Conservation (phyloP, 2,329 filamentous ascomycete species). For the Beauveria asiatica region DNA sequence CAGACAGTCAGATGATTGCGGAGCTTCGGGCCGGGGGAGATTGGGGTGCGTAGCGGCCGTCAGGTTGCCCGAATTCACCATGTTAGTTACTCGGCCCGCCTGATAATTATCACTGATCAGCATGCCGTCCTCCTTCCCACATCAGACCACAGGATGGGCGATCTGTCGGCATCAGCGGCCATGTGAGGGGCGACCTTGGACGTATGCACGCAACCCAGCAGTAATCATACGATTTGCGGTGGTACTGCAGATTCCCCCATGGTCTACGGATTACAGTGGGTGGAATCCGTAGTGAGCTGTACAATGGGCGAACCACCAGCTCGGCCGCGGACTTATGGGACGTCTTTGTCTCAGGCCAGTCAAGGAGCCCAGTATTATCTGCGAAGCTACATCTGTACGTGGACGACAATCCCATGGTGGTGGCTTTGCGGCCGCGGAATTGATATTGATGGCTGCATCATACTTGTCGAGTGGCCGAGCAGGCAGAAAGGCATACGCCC, state of each 20-base stretch:
- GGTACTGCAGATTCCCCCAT: not conserved
- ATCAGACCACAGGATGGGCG: not conserved
- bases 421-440: too few species aligned
- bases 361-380: not conserved
- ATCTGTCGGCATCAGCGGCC: slow-evolving; percentile 2
- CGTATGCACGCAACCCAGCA: not conserved
- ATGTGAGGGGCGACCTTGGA: not conserved
- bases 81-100: not conserved
- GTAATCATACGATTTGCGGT: not conserved
- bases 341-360: too few species aligned
- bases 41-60: not conserved
- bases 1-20: not conserved
- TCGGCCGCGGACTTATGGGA: too few species aligned
- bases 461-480: too few species aligned
- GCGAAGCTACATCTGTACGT: not conserved
- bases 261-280: too few species aligned
- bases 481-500: not conserved
- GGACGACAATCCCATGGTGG: too few species aligned
- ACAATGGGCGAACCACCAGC: not conserved
- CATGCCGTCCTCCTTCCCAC: not conserved
- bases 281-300: too few species aligned
- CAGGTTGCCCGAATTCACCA: not conserved
- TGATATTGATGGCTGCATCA: too few species aligned
- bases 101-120: too few species aligned
- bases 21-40: not conserved